phyloP scores from a whole-genome alignment of 176 grass and related monocot species.

The Dendrocalamus sinicus region DNA sequence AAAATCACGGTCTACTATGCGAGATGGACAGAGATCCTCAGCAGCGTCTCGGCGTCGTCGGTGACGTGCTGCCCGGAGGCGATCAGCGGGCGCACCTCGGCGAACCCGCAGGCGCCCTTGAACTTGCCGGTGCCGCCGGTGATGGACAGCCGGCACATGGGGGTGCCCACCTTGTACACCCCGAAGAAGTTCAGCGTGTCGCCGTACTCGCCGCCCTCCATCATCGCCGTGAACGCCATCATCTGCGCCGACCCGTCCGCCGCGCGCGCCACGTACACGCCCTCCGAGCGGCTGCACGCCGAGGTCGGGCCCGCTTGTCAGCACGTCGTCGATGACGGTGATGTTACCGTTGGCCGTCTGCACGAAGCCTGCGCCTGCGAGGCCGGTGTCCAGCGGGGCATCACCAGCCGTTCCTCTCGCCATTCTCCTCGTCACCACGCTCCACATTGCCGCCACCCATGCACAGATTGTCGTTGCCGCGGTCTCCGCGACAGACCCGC shows the following conservation, averaged over 20 bases:
- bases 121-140: conserved; percentile 78
- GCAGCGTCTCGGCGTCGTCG: conserved; percentile 61
- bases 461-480: conserved; percentile 58
- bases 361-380: conserved; percentile 51
- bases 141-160: conserved; percentile 61
- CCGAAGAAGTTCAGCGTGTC: no score
- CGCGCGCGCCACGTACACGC: conserved; percentile 66
- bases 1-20: conserved; percentile 26
- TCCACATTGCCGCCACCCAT: conserved; percentile 44
- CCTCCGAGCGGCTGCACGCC: conserved; percentile 58
- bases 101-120: conserved; percentile 65
- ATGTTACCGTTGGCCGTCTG: conserved; percentile 54
- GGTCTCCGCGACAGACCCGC: conserved; percentile 44
- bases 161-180: no score
- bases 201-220: conserved; percentile 73
- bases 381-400: conserved; percentile 63
- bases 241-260: conserved; percentile 64
- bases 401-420: conserved; percentile 24
- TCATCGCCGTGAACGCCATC: conserved; percentile 75
- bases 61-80: conserved; percentile 58
- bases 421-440: conserved; percentile 35
- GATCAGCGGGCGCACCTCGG: conserved; percentile 63
- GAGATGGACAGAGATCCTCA: conserved; percentile 63
- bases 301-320: conserved; percentile 58
- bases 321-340: conserved; percentile 71